Evolutionary conservation across 164 flowering plant genomes (phyloP).

Genomic region (Platanus orientalis): DNA sequence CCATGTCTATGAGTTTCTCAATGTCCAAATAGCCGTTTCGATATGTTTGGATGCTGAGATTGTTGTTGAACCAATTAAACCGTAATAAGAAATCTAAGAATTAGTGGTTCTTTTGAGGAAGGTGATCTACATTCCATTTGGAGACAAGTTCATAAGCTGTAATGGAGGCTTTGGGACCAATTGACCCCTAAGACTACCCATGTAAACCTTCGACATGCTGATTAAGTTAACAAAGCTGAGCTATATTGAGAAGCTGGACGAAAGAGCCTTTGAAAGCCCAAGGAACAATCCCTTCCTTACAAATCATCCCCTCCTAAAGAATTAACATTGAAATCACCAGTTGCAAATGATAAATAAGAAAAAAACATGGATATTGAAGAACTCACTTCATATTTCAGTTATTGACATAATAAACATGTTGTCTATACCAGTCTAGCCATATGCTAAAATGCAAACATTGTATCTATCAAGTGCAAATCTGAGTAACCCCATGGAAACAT

Average conservation of each 20-base stretch:
- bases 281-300: conserved; percentile 63
- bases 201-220: conserved; percentile 87
- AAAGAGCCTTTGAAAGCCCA: conserved; percentile 61
- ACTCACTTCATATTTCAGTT: conserved; percentile 3
- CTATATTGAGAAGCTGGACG: conserved; percentile 35
- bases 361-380: not conserved
- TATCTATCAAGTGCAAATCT: conserved; percentile 87
- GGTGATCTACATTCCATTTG: conserved; percentile 38
- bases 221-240: conserved; percentile 38
- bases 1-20: conserved; percentile 64
- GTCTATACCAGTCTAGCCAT: conserved; percentile 93
- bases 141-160: conserved; percentile 29
- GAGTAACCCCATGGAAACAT: conserved; percentile 62
- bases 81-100: conserved; percentile 15
- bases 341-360: not conserved
- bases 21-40: conserved; percentile 63
- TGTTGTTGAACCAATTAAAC: conserved; percentile 40
- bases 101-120: not conserved
- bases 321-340: not conserved
- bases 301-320: conserved; percentile 59
- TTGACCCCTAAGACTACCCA: conserved; percentile 69
- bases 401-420: conserved; percentile 83
- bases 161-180: conserved; percentile 47
- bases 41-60: conserved; percentile 73
- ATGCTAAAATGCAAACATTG: conserved; percentile 74